Conservation (phyloP, 345 rosid genomes). For the Jatropha curcas region DNA sequence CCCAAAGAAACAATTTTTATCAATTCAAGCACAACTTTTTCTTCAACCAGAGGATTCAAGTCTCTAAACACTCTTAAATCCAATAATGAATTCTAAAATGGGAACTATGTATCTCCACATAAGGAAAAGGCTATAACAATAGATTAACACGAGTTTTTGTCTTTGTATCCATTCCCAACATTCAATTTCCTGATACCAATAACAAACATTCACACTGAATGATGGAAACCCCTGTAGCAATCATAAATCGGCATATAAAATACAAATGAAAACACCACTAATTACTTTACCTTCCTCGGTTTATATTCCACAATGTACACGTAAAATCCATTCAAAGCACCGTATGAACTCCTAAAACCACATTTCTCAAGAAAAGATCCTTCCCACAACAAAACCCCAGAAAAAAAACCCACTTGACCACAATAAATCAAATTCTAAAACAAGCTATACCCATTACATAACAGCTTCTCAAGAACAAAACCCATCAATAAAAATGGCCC, state of each 20-base stretch:
- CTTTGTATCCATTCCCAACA: background rate
- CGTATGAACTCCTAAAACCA: background rate
- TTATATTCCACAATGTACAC: slow-evolving; percentile 6
- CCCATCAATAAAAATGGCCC: slow-evolving; percentile 18
- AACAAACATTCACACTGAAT: slow-evolving; percentile 2
- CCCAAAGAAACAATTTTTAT: slow-evolving; percentile 26
- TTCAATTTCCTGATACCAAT: background rate
- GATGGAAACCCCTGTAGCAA: slow-evolving; percentile 8
- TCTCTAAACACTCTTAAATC: background rate
- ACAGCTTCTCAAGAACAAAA: slow-evolving; percentile 21
- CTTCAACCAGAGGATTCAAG: slow-evolving; percentile 4
- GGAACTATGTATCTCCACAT: background rate
- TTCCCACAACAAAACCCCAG: background rate
- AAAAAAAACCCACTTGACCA: background rate
- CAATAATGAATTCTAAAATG: slow-evolving; percentile 1
- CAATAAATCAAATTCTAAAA: background rate
- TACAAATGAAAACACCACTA: background rate
- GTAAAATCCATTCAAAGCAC: slow-evolving; percentile 14
- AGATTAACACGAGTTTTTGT: background rate
- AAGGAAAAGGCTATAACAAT: background rate
- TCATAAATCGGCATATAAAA: slow-evolving; percentile 5
- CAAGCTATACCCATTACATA: slow-evolving; percentile 18
- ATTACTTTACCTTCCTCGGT: background rate
- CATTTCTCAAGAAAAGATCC: slow-evolving; percentile 12
- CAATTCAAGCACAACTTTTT: slow-evolving; percentile 8